Evolutionary conservation across 306 rosid species (phyloP), one percentile per base, ranked within the genome.

Genomic region (Macrotyloma uniflorum): DNA sequence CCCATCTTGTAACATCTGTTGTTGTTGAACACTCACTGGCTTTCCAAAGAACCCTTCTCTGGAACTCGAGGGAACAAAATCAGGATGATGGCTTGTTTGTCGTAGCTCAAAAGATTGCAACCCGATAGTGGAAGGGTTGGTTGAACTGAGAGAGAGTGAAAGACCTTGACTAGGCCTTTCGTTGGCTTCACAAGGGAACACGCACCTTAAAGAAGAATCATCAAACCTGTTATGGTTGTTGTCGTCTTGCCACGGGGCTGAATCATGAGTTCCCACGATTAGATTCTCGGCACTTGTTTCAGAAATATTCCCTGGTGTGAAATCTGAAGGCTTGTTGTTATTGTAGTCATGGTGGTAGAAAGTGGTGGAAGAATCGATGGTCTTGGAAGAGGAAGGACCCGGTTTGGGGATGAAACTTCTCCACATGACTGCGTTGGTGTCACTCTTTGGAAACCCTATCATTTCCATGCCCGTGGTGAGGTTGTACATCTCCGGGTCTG

Each of bases 81-180:
- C 74, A 24, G 83, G 84, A 12, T 74, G 83, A 10, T 72, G 83
- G 70, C 18, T 80, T 9, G 85, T 67, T 7, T 85, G 91, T 51
- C 96, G 81, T 23, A 90, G 90, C 67, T 94, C 97, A 70, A 94
- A 92, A 65, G 93, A 83, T 71, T 89, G 98, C 63, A 94, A 68
- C 0, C 89, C 94, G 55, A 91, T 85, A 55, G 77, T 45, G 0
- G 96, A 88, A 59, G 98, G 98, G 67, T 92, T 85, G 40, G 59
- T 61, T 38, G 98, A 92, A 51, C 85, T 85, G 6, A 92, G 94
- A 76, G 98, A 88, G 42, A 94, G 94, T 11, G 98, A 94, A 59
- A 94, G 97, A 1, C 97, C 97, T 70, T 93, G 98, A 79, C 91
- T 89, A 4, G 97, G 97, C 78, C 94, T 88, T 79, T 93, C 94